phyloP scores from a whole-genome alignment of 73 alveolate genomes.

The Tetrahymena elliotti region DNA sequence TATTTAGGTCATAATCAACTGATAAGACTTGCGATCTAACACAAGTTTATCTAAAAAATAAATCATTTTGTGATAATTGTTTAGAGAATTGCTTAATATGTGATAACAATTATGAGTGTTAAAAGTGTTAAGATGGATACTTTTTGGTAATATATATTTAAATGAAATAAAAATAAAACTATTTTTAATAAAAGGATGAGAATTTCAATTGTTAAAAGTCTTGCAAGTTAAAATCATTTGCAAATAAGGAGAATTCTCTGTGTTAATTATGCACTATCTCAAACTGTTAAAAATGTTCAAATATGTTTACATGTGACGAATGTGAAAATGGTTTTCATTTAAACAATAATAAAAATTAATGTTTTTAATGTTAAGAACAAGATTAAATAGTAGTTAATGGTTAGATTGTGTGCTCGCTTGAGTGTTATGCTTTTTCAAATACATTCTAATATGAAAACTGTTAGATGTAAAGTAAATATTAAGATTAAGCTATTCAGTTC shows the following conservation, averaged over 20 bases:
- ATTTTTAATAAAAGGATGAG: neutral
- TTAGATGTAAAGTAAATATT: neutral
- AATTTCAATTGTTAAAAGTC: neutral
- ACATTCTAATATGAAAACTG: neutral
- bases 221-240: neutral
- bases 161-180: too few relatives aligned
- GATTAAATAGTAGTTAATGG: neutral
- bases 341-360: neutral
- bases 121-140: neutral
- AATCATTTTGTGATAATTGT: neutral
- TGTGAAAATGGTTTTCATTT: neutral
- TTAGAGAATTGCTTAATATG: neutral
- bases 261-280: neutral
- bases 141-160: neutral
- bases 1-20: neutral
- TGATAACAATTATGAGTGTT: neutral
- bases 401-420: neutral
- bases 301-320: neutral
- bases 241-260: neutral
- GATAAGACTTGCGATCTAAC: neutral
- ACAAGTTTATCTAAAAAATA: neutral
- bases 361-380: neutral
- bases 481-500: neutral
- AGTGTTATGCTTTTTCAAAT: neutral
- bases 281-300: neutral